Evolutionary conservation across 2,329 filamentous ascomycete species (phyloP), one percentile per base, ranked within the genome.

Genomic region (Dryadomyces quercus-mongolicae): DNA sequence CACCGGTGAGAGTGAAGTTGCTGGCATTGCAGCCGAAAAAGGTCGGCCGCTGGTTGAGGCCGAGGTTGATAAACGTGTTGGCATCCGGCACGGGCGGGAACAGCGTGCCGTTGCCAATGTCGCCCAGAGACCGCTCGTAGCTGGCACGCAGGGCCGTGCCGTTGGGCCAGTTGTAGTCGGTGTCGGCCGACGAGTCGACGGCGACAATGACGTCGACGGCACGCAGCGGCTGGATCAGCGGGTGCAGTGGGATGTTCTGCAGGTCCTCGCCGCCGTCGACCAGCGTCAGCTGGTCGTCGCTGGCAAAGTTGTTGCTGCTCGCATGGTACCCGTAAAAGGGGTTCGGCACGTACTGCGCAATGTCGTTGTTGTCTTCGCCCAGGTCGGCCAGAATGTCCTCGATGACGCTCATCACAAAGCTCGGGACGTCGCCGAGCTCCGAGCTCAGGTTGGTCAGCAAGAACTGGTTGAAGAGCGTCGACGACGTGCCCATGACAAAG

Each of bases 401-500:
- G 15, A 87, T 61, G 20, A 76, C 74, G 5, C 71, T 62, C 51
- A 75, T 72, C 42, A 88, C 67, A 38, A 75, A 67, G 0, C 71
- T 65, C 2, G 74, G 75, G 1, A 77, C 64, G 25, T 70, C 67
- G n/a, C 16, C 42, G 21, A 68, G 66, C 10, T 66, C 63, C 6
- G 65, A 62, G 40, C 65, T 67, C 59, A 88, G 77, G 54, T 92
- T 72, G 12, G 80, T 69, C 3, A 90, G 73, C 18, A 95, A 69
- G 62, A 87, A 78, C 62, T 82, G 74, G 70, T 95, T 95, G 76
- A 95, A 95, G 2, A 95, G 75, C 0, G 86, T 85, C 1, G 84
- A 88, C 21, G 85, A 89, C 0, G 90, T 95, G 51, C 90, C 90
- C 81, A 95, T 89, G 25, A 95, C 73, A 64, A 80, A 95, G 7